A percentile compares a stretch with the other conserved stretches of the same genome.
Evolutionary conservation across 2,329 filamentous ascomycete genomes (phyloP).

Genomic region (Diaporthe capsici): DNA sequence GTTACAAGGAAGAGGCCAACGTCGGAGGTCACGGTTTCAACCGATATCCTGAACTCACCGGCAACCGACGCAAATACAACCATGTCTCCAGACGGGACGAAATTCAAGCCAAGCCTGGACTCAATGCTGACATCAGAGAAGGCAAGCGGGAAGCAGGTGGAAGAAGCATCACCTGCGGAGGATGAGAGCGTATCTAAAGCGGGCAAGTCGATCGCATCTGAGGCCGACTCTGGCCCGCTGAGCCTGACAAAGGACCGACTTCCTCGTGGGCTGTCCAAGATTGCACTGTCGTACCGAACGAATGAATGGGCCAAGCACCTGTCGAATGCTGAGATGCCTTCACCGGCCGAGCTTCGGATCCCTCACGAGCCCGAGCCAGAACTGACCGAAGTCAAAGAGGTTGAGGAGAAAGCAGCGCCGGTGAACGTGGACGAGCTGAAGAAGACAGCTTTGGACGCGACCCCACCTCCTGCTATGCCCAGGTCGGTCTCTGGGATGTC

Average conservation of each 20-base stretch:
- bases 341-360: conserved; percentile 68
- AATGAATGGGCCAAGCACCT: conserved; percentile 98
- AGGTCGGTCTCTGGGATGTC: conserved; percentile 50
- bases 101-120: conserved; percentile 12
- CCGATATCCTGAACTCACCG: conserved; percentile 43
- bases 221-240: conserved; percentile 56
- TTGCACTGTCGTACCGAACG: conserved; percentile 87
- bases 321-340: conserved; percentile 80
- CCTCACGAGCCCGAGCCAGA: conserved; percentile 31
- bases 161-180: conserved; percentile 41
- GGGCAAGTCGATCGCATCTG: conserved; percentile 58
- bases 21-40: conserved; percentile 30
- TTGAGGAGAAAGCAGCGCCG: conserved; percentile 69
- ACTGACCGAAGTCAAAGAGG: conserved; percentile 48
- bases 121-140: conserved; percentile 40
- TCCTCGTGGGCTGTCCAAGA: conserved; percentile 79
- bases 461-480: conserved; percentile 55
- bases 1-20: conserved; percentile 22
- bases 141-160: conserved; percentile 41
- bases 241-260: conserved; percentile 73
- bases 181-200: conserved; percentile 46
- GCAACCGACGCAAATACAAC: conserved; percentile 2
- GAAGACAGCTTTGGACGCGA: conserved; percentile 70
- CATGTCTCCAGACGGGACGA: not conserved
- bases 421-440: conserved; percentile 76